Evolutionary conservation across 106 monocot genomes (phyloP).

Genomic region (Cymbidium sinense): DNA sequence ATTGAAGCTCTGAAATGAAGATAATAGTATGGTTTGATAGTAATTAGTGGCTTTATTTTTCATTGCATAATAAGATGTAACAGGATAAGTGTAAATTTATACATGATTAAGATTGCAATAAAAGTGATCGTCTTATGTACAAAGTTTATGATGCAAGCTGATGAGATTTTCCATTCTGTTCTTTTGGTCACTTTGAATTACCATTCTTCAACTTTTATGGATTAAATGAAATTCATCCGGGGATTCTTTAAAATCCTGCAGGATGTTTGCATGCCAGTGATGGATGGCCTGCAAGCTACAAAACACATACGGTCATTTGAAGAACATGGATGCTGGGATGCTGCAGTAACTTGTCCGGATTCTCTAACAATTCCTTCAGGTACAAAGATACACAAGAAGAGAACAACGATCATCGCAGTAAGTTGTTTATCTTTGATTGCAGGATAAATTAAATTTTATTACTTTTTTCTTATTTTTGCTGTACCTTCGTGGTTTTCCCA

Average conservation of each 20-base stretch:
- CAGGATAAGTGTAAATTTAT: no score
- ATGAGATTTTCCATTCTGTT: neutral
- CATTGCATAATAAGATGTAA: no score
- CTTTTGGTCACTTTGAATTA: neutral
- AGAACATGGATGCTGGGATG: constrained; percentile 58
- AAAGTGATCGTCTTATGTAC: no score
- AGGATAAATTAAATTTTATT: neutral
- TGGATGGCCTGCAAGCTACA: constrained; percentile 77
- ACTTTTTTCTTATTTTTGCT: no score
- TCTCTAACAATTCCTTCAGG: constrained; percentile 8
- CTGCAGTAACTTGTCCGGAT: constrained; percentile 15
- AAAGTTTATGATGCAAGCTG: neutral
- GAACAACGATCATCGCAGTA: constrained; percentile 66
- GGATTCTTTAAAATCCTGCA: constrained; percentile 8
- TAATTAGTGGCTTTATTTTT: no score
- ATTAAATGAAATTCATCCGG: neutral
- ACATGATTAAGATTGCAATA: no score
- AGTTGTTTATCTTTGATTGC: constrained; percentile 5
- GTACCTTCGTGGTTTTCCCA: no score
- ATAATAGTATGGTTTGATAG: no score
- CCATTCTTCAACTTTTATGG: neutral
- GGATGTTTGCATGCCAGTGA: constrained; percentile 86
- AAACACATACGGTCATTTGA: constrained; percentile 63
- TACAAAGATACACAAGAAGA: constrained; percentile 15
- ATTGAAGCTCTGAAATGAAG: no score